Evolutionary conservation across 495 filamentous ascomycete genomes (phyloP).

Genomic region (Talaromyces nanjingensis): DNA sequence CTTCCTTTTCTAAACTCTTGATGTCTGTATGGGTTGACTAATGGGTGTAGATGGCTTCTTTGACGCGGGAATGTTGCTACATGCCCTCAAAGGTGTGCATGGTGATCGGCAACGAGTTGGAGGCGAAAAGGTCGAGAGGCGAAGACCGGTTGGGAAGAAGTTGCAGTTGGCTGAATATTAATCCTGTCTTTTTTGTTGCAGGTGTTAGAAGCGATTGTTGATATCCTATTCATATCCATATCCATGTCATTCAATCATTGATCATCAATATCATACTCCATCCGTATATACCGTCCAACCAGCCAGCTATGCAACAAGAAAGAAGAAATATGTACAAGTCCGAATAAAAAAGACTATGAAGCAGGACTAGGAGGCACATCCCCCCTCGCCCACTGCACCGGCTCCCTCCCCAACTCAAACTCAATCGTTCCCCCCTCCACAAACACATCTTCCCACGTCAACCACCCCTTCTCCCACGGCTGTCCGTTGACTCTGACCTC

Average conservation of each 20-base stretch:
- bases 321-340: not conserved
- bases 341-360: constrained; percentile 11
- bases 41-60: constrained; percentile 78
- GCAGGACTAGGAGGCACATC: constrained; percentile 49
- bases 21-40: constrained; percentile 10
- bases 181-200: not conserved
- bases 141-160: constrained; percentile 73
- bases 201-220: not conserved
- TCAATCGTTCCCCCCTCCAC: constrained; percentile 46
- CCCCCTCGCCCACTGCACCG: constrained; percentile 41
- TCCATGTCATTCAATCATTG: not conserved
- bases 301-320: not conserved
- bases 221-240: not conserved
- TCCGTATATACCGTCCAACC: not conserved
- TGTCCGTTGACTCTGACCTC: constrained; percentile 41
- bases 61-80: constrained; percentile 86
- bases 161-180: constrained; percentile 70
- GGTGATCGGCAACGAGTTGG: constrained; percentile 40
- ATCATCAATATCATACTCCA: not conserved
- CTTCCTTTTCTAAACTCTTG: constrained; percentile 8
- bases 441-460: constrained; percentile 50
- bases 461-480: constrained; percentile 44
- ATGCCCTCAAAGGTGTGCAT: constrained; percentile 66
- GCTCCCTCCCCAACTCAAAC: constrained; percentile 41
- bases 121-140: constrained; percentile 35